Percentiles rank a stretch among this genome's conserved stretches.
Evolutionary conservation across 352 stramenopile species (phyloP).

Genomic region (Thalassiosira mediterranea): DNA sequence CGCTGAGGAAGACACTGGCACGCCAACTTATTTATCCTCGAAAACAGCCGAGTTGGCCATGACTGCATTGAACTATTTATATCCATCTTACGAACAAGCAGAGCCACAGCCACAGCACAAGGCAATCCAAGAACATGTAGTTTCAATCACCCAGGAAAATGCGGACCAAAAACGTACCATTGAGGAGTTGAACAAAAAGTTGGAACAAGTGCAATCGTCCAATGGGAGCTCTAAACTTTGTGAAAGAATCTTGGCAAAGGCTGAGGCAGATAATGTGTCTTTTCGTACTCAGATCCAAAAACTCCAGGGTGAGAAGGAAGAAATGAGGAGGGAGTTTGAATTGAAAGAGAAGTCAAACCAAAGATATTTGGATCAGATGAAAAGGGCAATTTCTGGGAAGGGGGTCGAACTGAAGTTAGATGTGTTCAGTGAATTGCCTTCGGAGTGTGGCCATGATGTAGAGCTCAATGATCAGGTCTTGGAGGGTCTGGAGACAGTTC

Average conservation of each 20-base stretch:
- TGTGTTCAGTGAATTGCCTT: background rate
- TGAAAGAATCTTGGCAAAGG: slow-evolving; percentile 59
- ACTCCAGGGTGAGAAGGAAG: slow-evolving; percentile 32
- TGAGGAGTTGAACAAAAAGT: slow-evolving; percentile 26
- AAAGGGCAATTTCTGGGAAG: slow-evolving; percentile 30
- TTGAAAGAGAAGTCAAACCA: slow-evolving; percentile 33
- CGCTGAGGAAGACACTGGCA: too few relatives aligned
- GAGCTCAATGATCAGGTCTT: slow-evolving; percentile 5
- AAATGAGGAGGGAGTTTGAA: slow-evolving; percentile 15
- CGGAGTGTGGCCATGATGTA: background rate
- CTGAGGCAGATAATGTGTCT: slow-evolving; percentile 9
- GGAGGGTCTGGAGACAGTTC: slow-evolving; percentile 33
- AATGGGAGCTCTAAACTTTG: slow-evolving; percentile 43
- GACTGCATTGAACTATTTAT: slow-evolving; percentile 37
- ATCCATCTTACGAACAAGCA: slow-evolving; percentile 27
- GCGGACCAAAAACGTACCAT: slow-evolving; percentile 32
- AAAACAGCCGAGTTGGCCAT: slow-evolving; percentile 31
- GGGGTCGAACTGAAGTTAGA: slow-evolving; percentile 32
- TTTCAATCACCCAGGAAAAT: slow-evolving; percentile 21
- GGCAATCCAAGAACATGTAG: slow-evolving; percentile 14
- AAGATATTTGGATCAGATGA: slow-evolving; percentile 29
- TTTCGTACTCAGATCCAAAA: slow-evolving; percentile 41
- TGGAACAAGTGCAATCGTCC: slow-evolving; percentile 17
- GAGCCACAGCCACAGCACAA: background rate
- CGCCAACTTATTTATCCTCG: slow-evolving; percentile 14